Conservation (phyloP, 176 grass and related monocot genomes). For the Poa pratensis region DNA sequence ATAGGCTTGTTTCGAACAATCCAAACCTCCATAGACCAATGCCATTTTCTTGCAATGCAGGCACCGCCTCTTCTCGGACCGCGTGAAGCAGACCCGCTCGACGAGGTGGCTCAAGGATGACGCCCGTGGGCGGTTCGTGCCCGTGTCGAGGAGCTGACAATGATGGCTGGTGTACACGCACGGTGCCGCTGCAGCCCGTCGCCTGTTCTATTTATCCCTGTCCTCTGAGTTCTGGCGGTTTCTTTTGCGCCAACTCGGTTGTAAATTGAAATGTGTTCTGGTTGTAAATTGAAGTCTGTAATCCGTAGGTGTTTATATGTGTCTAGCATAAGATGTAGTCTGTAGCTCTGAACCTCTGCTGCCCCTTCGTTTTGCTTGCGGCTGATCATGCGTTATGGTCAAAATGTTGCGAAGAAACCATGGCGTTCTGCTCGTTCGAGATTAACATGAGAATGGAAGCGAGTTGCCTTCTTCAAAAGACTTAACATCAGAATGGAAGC, state of each 20-base stretch:
- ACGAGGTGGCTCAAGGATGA: constrained; percentile 55
- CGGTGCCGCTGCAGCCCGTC: neutral
- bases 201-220: neutral
- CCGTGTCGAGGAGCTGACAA: constrained; percentile 38
- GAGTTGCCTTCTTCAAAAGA: no score
- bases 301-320: constrained; percentile 18
- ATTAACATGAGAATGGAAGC: no score
- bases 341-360: neutral
- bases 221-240: neutral
- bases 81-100: constrained; percentile 54
- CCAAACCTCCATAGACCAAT: neutral
- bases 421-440: no score
- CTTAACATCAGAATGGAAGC: no score
- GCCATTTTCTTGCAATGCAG: constrained; percentile 11
- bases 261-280: neutral
- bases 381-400: neutral
- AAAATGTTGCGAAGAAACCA: no score
- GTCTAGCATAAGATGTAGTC: neutral
- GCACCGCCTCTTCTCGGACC: constrained; percentile 55
- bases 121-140: constrained; percentile 40
- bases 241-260: neutral
- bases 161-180: constrained; percentile 27
- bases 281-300: constrained; percentile 2
- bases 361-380: neutral
- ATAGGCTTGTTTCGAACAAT: neutral